Base-by-base conservation (phyloP, 2,329 filamentous ascomycete genomes). In the Aspergillus sp. region DNA sequence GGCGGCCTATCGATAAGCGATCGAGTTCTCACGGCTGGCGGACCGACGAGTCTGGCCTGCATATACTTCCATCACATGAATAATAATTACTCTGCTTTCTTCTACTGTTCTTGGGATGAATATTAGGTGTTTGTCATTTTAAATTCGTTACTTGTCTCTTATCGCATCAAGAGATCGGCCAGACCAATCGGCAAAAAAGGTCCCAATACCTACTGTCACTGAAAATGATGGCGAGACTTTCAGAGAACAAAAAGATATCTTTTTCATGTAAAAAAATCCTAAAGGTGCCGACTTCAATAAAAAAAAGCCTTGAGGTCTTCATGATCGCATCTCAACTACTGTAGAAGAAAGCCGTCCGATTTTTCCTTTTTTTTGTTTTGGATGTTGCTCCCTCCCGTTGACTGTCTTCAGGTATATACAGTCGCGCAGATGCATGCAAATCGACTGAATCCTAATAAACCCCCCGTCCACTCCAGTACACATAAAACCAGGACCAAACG, bases 301-400 rank as follows among this genome's bases (percentile, higher is more conserved):
- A 42, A 52, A 52, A 55, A 63, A 63, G 55, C 54, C 56, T 67
- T 29, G 65, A 64, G 67, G 70, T 70, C 69, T 75, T 77, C 75
- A 73, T 77, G 71, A 75, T 73, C 72, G 69, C 73, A 75, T 75
- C 71, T 71, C 71, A 74, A 74, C 74, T 76, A 75, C 74, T 71
- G 67, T 63, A 67, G 70, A 74, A 71, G 66, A 74, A 75, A 75
- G 72, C 70, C 70, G 69, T 74, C 71, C 71, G 69, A 71, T 70
- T 72, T 64, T 70, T 47, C 45, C 45, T 47, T 24, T 69, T 72
- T 69, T 70, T 75, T 16, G 32, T 69, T 71, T 71, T 71, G 73
- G 73, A 73, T 66, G 67, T 67, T 66, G 66, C 74, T 74, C 69
- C 69, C 68, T 73, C 70, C 63, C 66, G 64, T 69, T 70, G 69